Base-by-base conservation (phyloP, 1,139 yeast genomes). In the Lipomyces yarrowii region DNA sequence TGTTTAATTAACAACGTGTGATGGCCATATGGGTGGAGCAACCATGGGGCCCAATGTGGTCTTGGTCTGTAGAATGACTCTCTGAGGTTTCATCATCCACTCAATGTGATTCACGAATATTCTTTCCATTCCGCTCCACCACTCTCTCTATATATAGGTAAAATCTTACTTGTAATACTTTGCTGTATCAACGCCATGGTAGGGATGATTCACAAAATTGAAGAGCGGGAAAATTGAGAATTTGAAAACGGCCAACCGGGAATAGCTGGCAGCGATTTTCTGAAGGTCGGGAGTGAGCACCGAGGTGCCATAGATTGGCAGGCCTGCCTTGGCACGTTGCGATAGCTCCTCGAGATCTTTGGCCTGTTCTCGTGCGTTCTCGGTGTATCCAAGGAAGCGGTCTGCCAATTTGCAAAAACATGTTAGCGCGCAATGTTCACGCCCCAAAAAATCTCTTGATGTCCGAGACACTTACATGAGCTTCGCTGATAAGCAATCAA, bases 301-400 rank as follows among this genome's bases (percentile, higher is more conserved):
- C 30, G 75, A 71, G 33, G 71, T 74, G 61, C 89, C 88, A 77
- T 87, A 89, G 60, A 96, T 91, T 67, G 87, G 83, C 74, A 83
- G 82, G 54, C 90, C 93, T 75, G 85, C 80, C 56, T 90, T 83
- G 69, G 90, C 84, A 72, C 87, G 83, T 73, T 83, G 81, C 78
- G 89, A 90, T 71, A 88, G 84, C 77, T 90, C 94, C 75, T 81
- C 87, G 77, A 96, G 83, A 77, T 91, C 96, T 78, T 83, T 86
- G 67, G 77, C 76, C 63, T 89, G 92, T 78, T 91, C 97, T 72
- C 88, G 81, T 46, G 81, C 75, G 79, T 91, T 91, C 78, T 91
- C 97, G 52, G 83, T 74, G 82, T 87, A 85, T 42, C 97, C 97
- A 81, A 89, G 87, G 78, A 91, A 90, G 77, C 97, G 84, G 77